Conservation (phyloP, 1,139 yeast genomes). For the Candida dubliniensis region DNA sequence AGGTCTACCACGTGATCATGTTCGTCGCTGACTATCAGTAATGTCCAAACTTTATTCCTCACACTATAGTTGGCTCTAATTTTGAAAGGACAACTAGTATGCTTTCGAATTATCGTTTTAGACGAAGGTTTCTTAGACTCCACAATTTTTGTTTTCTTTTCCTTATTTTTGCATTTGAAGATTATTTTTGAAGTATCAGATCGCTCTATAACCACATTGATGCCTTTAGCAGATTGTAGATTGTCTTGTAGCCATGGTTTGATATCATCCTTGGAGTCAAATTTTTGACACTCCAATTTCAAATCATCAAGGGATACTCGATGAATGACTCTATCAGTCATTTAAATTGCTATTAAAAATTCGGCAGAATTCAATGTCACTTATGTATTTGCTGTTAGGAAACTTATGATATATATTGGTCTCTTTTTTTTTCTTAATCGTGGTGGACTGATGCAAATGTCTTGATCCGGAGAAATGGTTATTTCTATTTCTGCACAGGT, state of each 20-base stretch:
- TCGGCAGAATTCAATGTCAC: not conserved
- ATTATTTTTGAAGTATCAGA: slow-evolving; percentile 69
- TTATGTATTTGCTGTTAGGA: no score
- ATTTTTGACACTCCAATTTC: slow-evolving; percentile 17
- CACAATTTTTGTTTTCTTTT: slow-evolving; percentile 18
- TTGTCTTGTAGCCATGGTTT: slow-evolving; percentile 68
- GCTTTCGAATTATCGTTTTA: slow-evolving; percentile 20
- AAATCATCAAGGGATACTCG: slow-evolving; percentile 17
- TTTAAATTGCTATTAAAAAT: not conserved
- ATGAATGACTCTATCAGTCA: slow-evolving; percentile 8
- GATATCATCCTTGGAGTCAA: slow-evolving; percentile 37
- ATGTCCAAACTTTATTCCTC: slow-evolving; percentile 56
- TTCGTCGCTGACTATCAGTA: slow-evolving; percentile 56
- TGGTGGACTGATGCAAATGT: no score
- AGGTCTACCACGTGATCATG: slow-evolving; percentile 40
- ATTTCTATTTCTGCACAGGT: no score
- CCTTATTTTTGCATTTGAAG: slow-evolving; percentile 59
- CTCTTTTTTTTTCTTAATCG: no score
- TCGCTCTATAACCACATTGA: slow-evolving; percentile 65
- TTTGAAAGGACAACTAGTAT: slow-evolving; percentile 61
- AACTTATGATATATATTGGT: no score
- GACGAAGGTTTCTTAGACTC: slow-evolving; percentile 16
- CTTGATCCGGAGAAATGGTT: no score
- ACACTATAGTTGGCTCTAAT: slow-evolving; percentile 66
- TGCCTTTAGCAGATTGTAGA: slow-evolving; percentile 48